Conservation (phyloP, 2,329 filamentous ascomycete genomes). For the Pseudogymnoascus sp. region DNA sequence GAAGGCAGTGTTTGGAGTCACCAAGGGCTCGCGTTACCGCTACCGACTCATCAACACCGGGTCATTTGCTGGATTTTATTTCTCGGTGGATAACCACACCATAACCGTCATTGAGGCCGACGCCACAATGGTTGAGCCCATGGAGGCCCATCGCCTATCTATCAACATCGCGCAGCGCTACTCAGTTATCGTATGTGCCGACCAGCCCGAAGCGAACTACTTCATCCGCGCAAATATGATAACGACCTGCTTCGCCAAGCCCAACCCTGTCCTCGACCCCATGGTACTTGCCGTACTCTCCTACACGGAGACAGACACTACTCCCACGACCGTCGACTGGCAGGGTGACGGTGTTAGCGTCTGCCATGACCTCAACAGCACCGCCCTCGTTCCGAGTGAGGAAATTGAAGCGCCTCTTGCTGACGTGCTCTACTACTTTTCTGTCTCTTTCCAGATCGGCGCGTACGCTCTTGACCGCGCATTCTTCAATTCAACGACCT, state of each 20-base stretch:
- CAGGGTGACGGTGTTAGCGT: slow-evolving; percentile 31
- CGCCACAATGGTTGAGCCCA: slow-evolving; percentile 56
- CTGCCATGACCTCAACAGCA: slow-evolving; percentile 32
- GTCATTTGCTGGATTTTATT: slow-evolving; percentile 64
- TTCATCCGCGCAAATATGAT: slow-evolving; percentile 45
- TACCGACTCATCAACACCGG: slow-evolving; percentile 63
- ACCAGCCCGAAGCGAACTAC: slow-evolving; percentile 51
- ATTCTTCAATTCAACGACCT: slow-evolving; percentile 50
- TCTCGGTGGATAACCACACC: slow-evolving; percentile 60
- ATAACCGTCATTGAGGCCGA: slow-evolving; percentile 63
- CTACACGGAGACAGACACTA: slow-evolving; percentile 18
- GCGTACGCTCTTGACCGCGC: slow-evolving; percentile 50
- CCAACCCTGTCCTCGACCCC: slow-evolving; percentile 38
- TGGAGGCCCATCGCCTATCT: slow-evolving; percentile 52
- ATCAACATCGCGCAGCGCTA: slow-evolving; percentile 65
- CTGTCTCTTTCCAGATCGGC: slow-evolving; percentile 52
- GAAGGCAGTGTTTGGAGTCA: slow-evolving; percentile 5
- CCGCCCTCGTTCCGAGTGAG: slow-evolving; percentile 38
- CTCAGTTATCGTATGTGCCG: slow-evolving; percentile 52
- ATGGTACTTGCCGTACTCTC: slow-evolving; percentile 29
- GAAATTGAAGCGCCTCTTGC: slow-evolving; percentile 38
- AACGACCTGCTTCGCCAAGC: slow-evolving; percentile 37
- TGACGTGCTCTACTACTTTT: slow-evolving; percentile 46
- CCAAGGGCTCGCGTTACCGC: slow-evolving; percentile 35
- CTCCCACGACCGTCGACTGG: slow-evolving; percentile 35